These are phyloP conservation scores for Talaromyces proteolyticus DNA, from an alignment of 495 filamentous ascomycete species.

Conservation along the genomic window DNA sequence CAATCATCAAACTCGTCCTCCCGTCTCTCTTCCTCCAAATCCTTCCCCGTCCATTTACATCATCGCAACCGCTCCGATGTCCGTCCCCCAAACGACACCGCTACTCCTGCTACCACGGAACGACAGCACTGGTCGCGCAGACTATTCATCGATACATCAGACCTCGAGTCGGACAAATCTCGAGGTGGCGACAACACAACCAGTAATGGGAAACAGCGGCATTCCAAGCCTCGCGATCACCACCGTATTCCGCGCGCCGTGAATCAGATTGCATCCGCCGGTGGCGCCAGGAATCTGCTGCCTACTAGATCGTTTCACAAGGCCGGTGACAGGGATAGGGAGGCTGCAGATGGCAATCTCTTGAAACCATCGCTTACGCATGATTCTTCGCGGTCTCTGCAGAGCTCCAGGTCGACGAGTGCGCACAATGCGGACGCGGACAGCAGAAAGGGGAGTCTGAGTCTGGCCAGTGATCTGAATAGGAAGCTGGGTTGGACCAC, in stretches of 20 bases:
- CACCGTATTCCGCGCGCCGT: conserved; percentile 30
- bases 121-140: conserved; percentile 13
- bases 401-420: conserved; percentile 27
- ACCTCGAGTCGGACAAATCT: conserved; percentile 15
- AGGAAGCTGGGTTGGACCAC: conserved; percentile 24
- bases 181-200: conserved; percentile 9
- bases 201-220: conserved; percentile 16
- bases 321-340: conserved; percentile 25
- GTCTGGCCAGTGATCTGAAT: conserved; percentile 22
- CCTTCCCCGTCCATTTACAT: conserved; percentile 5
- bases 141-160: conserved; percentile 15
- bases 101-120: not conserved
- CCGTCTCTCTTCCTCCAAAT: conserved; percentile 2
- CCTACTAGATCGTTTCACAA: conserved; percentile 17
- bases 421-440: conserved; percentile 2
- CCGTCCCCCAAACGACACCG: not conserved
- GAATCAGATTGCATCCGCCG: conserved; percentile 29
- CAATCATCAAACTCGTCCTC: not conserved
- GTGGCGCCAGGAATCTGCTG: conserved; percentile 26
- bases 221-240: conserved; percentile 33
- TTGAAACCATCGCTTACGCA: conserved; percentile 21
- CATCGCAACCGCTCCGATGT: conserved; percentile 5
- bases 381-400: conserved; percentile 27
- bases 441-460: conserved; percentile 28
- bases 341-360: conserved; percentile 26